Evolutionary conservation across 2,329 filamentous ascomycete species (phyloP).

Genomic region (Fusarium domesticum): DNA sequence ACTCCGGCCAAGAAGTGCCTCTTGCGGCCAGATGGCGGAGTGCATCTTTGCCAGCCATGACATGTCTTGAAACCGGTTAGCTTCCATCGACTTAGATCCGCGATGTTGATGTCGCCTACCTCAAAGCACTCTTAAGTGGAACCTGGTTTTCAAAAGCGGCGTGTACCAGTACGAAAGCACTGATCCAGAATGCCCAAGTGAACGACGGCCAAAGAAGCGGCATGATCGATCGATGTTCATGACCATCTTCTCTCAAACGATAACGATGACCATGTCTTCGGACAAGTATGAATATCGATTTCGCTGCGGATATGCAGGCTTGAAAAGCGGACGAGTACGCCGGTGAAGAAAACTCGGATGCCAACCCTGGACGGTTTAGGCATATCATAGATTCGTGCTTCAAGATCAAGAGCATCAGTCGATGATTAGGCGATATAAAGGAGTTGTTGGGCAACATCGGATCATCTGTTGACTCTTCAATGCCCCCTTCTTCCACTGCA

Average conservation of each 20-base stretch:
- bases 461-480: slow-evolving; percentile 5
- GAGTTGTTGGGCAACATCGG: slow-evolving; percentile 2
- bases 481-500: slow-evolving; percentile 39
- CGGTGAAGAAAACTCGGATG: slow-evolving; percentile 41
- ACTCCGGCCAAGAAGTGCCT: slow-evolving; percentile 35
- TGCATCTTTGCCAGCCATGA: slow-evolving; percentile 29
- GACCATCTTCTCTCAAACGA: slow-evolving; percentile 6
- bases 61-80: slow-evolving; percentile 21
- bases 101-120: slow-evolving; percentile 32
- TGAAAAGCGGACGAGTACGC: slow-evolving; percentile 49
- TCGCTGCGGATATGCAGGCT: slow-evolving; percentile 49
- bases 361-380: slow-evolving; percentile 49
- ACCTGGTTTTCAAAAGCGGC: slow-evolving; percentile 47
- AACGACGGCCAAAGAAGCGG: slow-evolving; percentile 50
- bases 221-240: slow-evolving; percentile 8
- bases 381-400: slow-evolving; percentile 51
- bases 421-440: slow-evolving; percentile 35
- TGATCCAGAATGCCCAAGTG: slow-evolving; percentile 54
- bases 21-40: slow-evolving; percentile 29
- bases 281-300: slow-evolving; percentile 44
- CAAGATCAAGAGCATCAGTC: slow-evolving; percentile 41
- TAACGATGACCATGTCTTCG: slow-evolving; percentile 28
- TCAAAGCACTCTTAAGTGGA: slow-evolving; percentile 36
- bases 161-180: slow-evolving; percentile 49
- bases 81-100: background rate